These are phyloP conservation scores for Scalesia atractyloides DNA, from an alignment of 129 eudicot genomes.

Conservation along the genomic window DNA sequence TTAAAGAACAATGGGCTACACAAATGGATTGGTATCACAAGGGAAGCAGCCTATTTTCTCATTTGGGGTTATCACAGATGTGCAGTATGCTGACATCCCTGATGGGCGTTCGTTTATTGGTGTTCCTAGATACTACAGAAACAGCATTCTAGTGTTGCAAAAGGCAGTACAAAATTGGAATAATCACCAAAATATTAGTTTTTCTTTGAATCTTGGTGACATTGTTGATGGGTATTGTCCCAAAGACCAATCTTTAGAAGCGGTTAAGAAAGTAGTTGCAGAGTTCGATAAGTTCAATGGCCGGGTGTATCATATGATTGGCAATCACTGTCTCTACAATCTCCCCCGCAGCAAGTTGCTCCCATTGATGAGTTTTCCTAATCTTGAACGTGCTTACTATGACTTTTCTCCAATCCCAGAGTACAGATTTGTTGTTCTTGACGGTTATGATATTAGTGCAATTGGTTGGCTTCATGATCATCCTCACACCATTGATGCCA, in stretches of 20 bases:
- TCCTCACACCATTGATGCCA: constrained; percentile 67
- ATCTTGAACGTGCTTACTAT: constrained; percentile 59
- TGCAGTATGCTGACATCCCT: constrained; percentile 95
- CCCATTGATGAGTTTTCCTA: constrained; percentile 54
- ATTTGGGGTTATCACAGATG: constrained; percentile 95
- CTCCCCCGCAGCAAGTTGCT: constrained; percentile 82
- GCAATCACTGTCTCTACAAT: constrained; percentile 97
- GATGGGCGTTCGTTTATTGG: constrained; percentile 85
- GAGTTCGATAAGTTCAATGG: constrained; percentile 75
- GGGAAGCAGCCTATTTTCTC: constrained; percentile 78
- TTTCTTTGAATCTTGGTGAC: constrained; percentile 79
- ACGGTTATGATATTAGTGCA: constrained; percentile 92
- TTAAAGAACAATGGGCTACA: constrained; percentile 44
- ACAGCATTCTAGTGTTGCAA: constrained; percentile 77
- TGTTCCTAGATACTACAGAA: constrained; percentile 84
- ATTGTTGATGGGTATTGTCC: constrained; percentile 95
- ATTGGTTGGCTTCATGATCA: constrained; percentile 94
- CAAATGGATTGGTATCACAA: constrained; percentile 48
- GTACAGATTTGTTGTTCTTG: constrained; percentile 85
- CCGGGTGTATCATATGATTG: constrained; percentile 86
- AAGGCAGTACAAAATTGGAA: constrained; percentile 79
- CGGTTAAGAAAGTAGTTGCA: constrained; percentile 52
- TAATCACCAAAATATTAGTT: constrained; percentile 50
- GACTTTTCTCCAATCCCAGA: constrained; percentile 88
- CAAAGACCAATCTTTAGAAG: constrained; percentile 66